Conservation (phyloP, 495 filamentous ascomycete species). For the Aspergillus sparsus region DNA sequence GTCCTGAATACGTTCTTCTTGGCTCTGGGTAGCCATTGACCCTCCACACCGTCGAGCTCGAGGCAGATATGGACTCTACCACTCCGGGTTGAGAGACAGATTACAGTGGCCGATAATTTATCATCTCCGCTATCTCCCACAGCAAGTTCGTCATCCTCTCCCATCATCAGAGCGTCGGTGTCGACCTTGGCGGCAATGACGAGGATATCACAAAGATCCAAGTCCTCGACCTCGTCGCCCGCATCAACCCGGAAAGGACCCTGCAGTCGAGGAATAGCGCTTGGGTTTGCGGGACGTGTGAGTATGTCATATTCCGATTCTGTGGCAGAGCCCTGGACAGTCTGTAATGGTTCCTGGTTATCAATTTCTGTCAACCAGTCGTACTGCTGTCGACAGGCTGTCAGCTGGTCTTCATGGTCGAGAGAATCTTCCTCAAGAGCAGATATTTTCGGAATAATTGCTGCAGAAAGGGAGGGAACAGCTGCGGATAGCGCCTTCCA, state of each 20-base stretch:
- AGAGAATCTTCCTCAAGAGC: conserved; percentile 60
- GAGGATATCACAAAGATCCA: conserved; percentile 66
- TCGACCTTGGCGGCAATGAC: conserved; percentile 56
- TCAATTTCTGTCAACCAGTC: conserved; percentile 84
- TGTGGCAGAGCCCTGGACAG: conserved; percentile 26
- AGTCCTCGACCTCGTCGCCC: conserved; percentile 64
- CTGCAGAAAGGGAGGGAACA: conserved; percentile 74
- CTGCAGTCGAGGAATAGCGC: conserved; percentile 75
- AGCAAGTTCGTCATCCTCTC: conserved; percentile 51
- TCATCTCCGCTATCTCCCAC: conserved; percentile 57
- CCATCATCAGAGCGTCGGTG: conserved; percentile 53
- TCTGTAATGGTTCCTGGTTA: conserved; percentile 63
- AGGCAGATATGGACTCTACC: conserved; percentile 77
- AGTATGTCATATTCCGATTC: conserved; percentile 66
- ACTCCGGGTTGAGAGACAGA: conserved; percentile 73
- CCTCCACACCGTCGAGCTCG: conserved; percentile 77
- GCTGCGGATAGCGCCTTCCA: conserved; percentile 77
- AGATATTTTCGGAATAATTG: conserved; percentile 66
- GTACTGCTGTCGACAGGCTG: conserved; percentile 62
- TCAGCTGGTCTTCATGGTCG: conserved; percentile 52
- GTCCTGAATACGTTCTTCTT: conserved; percentile 44
- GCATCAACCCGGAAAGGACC: conserved; percentile 77
- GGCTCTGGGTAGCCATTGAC: conserved; percentile 77
- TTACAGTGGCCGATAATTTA: conserved; percentile 67
- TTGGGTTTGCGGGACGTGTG: conserved; percentile 66